Conservation (phyloP, 2,329 filamentous ascomycete genomes). For the Hypoxylon sp. region DNA sequence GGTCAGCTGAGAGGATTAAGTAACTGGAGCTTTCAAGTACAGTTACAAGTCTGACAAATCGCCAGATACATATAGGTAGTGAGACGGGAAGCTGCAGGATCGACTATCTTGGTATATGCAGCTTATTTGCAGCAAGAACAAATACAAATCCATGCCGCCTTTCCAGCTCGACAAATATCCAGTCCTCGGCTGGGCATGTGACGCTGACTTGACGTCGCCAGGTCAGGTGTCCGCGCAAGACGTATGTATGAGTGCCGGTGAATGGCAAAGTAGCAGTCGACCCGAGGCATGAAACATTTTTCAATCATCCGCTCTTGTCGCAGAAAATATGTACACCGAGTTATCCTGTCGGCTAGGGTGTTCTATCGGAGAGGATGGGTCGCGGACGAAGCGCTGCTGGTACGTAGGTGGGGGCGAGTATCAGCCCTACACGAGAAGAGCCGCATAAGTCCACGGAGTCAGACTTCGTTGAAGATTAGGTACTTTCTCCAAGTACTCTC, state of each 20-base stretch:
- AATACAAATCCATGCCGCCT: not conserved
- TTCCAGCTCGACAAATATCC: not conserved
- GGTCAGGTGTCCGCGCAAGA: not conserved
- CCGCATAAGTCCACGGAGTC: constrained; percentile 8
- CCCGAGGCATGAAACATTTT: not conserved
- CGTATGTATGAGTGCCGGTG: not conserved
- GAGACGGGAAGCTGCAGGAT: constrained; percentile 17
- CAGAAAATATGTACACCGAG: constrained; percentile 1
- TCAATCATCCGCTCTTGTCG: constrained; percentile 2
- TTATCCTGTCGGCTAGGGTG: constrained; percentile 13
- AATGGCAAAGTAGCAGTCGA: constrained; percentile 16
- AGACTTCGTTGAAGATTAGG: not conserved
- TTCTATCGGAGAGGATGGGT: constrained; percentile 13
- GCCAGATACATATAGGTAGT: not conserved
- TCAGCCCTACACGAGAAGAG: constrained; percentile 22
- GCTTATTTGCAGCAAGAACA: not conserved
- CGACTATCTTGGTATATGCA: not conserved
- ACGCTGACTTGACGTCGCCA: not conserved
- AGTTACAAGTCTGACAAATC: not conserved
- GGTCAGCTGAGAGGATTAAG: constrained; percentile 9
- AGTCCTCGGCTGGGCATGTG: not conserved
- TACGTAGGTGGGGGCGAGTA: not conserved
- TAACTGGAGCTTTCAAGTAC: not conserved
- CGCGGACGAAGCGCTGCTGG: constrained; percentile 1
- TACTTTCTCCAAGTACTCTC: not conserved